Conservation (phyloP, 2,329 filamentous ascomycete species). For the Zopfia rhizophila region DNA sequence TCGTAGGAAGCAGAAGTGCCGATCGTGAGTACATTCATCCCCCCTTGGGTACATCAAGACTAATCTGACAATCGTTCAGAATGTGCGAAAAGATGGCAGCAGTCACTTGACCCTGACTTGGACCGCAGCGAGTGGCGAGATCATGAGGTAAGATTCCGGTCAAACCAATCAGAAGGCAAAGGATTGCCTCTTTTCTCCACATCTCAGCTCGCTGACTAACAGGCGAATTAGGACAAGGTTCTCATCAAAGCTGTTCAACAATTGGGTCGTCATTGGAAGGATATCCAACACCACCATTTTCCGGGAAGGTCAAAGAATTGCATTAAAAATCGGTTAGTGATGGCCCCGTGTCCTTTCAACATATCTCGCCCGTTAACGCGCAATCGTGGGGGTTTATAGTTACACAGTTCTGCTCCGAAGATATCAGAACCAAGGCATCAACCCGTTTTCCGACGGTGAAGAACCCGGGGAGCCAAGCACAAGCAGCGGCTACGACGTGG, state of each 20-base stretch:
- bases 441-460: slow-evolving; percentile 31
- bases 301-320: slow-evolving; percentile 51
- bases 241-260: slow-evolving; percentile 46
- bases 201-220: slow-evolving; percentile 8
- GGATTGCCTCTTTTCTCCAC: slow-evolving; percentile 5
- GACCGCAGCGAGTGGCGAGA: slow-evolving; percentile 53
- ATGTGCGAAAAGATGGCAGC: slow-evolving; percentile 61
- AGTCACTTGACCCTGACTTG: slow-evolving; percentile 55
- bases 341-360: slow-evolving; percentile 1
- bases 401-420: slow-evolving; percentile 45
- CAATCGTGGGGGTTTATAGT: too few relatives aligned
- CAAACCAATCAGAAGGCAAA: slow-evolving; percentile 10
- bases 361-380: background rate
- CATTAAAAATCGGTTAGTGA: slow-evolving; percentile 52
- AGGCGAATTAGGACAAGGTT: slow-evolving; percentile 32
- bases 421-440: slow-evolving; percentile 44
- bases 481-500: slow-evolving; percentile 26
- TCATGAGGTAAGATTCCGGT: slow-evolving; percentile 41
- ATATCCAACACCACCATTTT: slow-evolving; percentile 48
- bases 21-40: slow-evolving; percentile 46
- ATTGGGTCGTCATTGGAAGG: slow-evolving; percentile 52
- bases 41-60: background rate
- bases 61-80: slow-evolving; percentile 42
- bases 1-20: slow-evolving; percentile 51
- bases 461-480: slow-evolving; percentile 32